A percentile compares a stretch with the other conserved stretches of the same genome.
Evolutionary conservation across 2,329 filamentous ascomycete species (phyloP).

Genomic region (Microcyclospora tardicrescens): DNA sequence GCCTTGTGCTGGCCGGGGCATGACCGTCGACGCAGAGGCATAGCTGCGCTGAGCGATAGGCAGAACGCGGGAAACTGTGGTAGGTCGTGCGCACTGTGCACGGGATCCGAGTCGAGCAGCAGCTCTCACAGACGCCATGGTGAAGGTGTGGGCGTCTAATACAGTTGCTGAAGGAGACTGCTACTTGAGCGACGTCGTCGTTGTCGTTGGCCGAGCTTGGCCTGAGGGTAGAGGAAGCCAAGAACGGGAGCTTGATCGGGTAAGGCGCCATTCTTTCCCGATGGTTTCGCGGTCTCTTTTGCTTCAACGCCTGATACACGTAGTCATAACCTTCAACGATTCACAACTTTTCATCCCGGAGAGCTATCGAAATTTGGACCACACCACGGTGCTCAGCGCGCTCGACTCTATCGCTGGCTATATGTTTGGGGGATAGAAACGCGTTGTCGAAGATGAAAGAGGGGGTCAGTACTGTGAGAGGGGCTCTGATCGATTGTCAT

Average conservation of each 20-base stretch:
- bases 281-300: background rate
- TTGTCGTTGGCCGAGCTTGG: constrained; percentile 2
- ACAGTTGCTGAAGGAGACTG: background rate
- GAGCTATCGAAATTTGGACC: constrained; percentile 21
- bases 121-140: constrained; percentile 16
- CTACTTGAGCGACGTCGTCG: background rate
- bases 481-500: background rate
- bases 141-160: background rate
- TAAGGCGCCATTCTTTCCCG: too few species aligned
- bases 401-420: constrained; percentile 8
- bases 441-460: constrained; percentile 7
- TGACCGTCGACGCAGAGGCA: constrained; percentile 3
- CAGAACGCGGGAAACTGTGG: constrained; percentile 10
- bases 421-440: constrained; percentile 3
- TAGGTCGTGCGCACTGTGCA: constrained; percentile 16
- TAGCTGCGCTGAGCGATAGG: constrained; percentile 13
- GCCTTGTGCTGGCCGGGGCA: constrained; percentile 10
- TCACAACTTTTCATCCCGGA: constrained; percentile 17
- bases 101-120: constrained; percentile 16
- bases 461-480: constrained; percentile 6
- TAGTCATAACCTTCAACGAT: constrained; percentile 3
- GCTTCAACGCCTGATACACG: constrained; percentile 2
- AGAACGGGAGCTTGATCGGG: too few species aligned
- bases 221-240: background rate
- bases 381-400: constrained; percentile 13